These are phyloP conservation scores for Quercus bicolor DNA, from an alignment of 306 rosid genomes.

Conservation along the genomic window DNA sequence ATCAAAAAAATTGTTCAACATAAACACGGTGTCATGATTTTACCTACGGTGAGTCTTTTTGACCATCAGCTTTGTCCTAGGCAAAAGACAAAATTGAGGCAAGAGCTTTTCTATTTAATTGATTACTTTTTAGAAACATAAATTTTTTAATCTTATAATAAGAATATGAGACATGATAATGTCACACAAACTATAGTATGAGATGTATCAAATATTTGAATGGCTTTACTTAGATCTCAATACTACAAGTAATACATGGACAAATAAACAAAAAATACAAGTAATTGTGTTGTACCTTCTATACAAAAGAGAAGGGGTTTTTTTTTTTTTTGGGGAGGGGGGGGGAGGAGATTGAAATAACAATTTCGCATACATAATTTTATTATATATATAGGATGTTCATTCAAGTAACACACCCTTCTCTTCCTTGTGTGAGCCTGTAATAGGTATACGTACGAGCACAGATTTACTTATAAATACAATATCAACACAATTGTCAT, in stretches of 20 bases:
- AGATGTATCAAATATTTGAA: too few species aligned
- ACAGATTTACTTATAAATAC: background rate
- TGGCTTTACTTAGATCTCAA: too few species aligned
- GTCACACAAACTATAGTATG: too few species aligned
- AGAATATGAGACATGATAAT: background rate
- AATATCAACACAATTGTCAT: background rate
- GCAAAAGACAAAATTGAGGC: background rate
- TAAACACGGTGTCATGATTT: background rate
- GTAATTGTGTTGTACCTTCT: background rate
- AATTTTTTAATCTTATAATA: background rate
- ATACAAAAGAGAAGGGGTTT: too few species aligned
- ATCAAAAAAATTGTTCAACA: too few species aligned
- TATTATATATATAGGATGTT: background rate
- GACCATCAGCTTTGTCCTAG: background rate
- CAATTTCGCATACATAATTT: background rate
- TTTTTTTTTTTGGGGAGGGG: too few species aligned
- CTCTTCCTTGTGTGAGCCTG: background rate
- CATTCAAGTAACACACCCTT: background rate
- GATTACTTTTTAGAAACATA: background rate
- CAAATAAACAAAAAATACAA: background rate
- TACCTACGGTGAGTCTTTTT: background rate
- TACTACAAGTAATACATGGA: too few species aligned
- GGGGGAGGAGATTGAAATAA: too few species aligned
- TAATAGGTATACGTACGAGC: background rate
- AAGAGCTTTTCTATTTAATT: background rate